Conservation (phyloP, 208 protist species). For the Acanthamoeba lugdunensis region DNA sequence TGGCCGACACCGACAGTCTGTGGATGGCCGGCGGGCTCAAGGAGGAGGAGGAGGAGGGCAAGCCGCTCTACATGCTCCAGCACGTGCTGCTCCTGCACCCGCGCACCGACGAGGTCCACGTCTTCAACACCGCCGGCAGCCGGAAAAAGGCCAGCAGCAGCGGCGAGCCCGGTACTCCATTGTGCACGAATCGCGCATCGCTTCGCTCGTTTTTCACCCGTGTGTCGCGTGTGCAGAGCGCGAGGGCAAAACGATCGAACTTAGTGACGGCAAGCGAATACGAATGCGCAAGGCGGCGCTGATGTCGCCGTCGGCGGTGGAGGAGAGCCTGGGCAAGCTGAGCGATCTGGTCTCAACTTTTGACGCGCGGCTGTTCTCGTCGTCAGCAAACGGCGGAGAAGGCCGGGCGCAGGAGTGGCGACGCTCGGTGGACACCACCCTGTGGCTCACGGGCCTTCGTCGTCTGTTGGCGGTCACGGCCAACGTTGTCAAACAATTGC, state of each 20-base stretch:
- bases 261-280: too few relatives aligned
- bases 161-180: too few relatives aligned
- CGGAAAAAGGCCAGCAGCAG: too few relatives aligned
- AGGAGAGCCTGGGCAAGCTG: neutral
- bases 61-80: neutral
- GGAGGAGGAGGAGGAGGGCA: neutral
- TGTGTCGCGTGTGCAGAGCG: too few relatives aligned
- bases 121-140: neutral
- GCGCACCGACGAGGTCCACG: neutral
- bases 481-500: neutral
- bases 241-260: too few relatives aligned
- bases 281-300: too few relatives aligned
- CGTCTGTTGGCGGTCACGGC: neutral
- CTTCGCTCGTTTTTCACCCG: neutral
- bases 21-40: neutral
- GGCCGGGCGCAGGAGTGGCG: neutral
- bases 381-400: too few relatives aligned
- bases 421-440: neutral
- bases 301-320: neutral
- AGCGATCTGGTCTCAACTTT: neutral
- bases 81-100: neutral
- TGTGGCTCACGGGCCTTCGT: neutral
- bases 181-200: too few relatives aligned
- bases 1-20: neutral
- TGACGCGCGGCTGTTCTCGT: neutral